phyloP scores from a whole-genome alignment of 176 grass and related monocot genomes.

The Zoysia pacifica region DNA sequence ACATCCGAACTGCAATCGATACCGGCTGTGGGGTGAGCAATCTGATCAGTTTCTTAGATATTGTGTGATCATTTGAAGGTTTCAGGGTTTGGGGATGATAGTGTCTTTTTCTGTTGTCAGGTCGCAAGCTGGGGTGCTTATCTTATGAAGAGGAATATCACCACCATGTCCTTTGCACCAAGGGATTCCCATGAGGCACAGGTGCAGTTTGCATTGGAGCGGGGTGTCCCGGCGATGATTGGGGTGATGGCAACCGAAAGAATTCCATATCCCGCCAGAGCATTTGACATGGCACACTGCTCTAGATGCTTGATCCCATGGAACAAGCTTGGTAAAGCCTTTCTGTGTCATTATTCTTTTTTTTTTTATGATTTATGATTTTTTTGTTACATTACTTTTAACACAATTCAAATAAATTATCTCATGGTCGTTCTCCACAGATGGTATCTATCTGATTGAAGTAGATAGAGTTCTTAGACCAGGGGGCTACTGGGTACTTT shows the following conservation, averaged over 20 bases:
- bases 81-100: constrained; percentile 20
- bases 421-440: constrained; percentile 36
- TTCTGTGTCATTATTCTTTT: not conserved
- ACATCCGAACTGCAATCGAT: constrained; percentile 79
- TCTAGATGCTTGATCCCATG: constrained; percentile 94
- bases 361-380: not conserved
- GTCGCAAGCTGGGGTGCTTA: constrained; percentile 95
- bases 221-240: constrained; percentile 85
- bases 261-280: constrained; percentile 78
- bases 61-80: not conserved
- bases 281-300: constrained; percentile 92
- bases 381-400: not conserved
- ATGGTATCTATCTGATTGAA: constrained; percentile 72
- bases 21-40: constrained; percentile 83
- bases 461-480: constrained; percentile 88
- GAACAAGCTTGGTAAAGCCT: constrained; percentile 61
- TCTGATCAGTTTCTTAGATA: constrained; percentile 1
- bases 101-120: constrained; percentile 33
- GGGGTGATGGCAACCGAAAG: constrained; percentile 69
- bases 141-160: constrained; percentile 73
- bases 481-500: constrained; percentile 89
- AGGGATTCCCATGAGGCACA: constrained; percentile 86
- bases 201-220: constrained; percentile 84
- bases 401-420: constrained; percentile 1
- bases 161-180: constrained; percentile 91